These are phyloP conservation scores for Lycium ferocissimum DNA, from an alignment of 257 asterid genomes.

Conservation along the genomic window DNA sequence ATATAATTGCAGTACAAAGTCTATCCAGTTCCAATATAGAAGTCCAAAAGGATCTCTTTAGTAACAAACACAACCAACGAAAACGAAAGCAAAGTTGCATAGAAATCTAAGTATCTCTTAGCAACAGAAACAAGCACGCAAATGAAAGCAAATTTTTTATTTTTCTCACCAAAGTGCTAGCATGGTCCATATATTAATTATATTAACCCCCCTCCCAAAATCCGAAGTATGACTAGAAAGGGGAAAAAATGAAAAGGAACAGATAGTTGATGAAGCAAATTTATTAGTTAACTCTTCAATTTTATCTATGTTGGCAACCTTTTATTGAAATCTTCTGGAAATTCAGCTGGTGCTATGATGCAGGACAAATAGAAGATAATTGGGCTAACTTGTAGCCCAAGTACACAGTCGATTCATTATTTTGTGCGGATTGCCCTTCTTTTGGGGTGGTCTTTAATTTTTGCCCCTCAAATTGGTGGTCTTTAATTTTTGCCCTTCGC, in stretches of 20 bases:
- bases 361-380: background rate
- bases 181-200: background rate
- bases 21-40: background rate
- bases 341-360: background rate
- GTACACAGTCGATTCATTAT: background rate
- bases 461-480: too few species aligned
- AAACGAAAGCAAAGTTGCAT: background rate
- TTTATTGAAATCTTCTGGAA: background rate
- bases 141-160: background rate
- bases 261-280: background rate
- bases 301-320: background rate
- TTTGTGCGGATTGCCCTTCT: too few species aligned
- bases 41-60: conserved; percentile 20
- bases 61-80: background rate
- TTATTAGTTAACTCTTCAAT: background rate
- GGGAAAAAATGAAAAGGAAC: background rate
- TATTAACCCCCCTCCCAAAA: background rate
- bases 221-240: background rate
- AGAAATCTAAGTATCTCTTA: conserved; percentile 13
- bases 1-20: background rate
- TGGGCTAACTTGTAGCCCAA: background rate
- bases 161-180: background rate
- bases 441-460: too few species aligned
- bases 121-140: background rate
- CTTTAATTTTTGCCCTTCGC: too few species aligned